A percentile compares a stretch with the other conserved stretches of the same genome.
phyloP scores from a whole-genome alignment of 805 yeast genomes.

The Candida koratica region DNA sequence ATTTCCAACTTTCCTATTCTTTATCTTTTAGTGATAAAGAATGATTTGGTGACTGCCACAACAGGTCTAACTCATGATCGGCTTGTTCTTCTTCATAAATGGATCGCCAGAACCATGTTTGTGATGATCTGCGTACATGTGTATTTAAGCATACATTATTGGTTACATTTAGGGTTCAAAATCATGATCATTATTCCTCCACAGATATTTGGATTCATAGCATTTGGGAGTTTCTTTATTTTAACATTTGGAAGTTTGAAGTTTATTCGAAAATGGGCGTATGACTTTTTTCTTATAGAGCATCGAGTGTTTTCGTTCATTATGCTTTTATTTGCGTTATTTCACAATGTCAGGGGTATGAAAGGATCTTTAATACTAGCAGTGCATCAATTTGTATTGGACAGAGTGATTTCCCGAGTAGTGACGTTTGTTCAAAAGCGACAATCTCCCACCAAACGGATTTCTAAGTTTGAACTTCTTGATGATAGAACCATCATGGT shows the following conservation, averaged over 20 bases:
- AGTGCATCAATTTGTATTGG: constrained; percentile 41
- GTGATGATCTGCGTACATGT: constrained; percentile 33
- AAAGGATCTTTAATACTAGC: constrained; percentile 35
- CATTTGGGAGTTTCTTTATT: constrained; percentile 35
- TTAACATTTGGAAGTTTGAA: constrained; percentile 34
- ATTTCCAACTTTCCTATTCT: constrained; percentile 38
- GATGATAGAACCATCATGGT: constrained; percentile 41
- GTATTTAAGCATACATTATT: constrained; percentile 30
- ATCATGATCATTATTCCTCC: constrained; percentile 46
- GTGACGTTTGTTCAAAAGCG: constrained; percentile 29
- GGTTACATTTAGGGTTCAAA: constrained; percentile 37
- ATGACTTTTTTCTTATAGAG: constrained; percentile 42
- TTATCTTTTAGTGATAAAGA: constrained; percentile 35
- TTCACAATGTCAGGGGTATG: constrained; percentile 35
- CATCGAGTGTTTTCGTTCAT: constrained; percentile 40
- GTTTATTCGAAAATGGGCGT: constrained; percentile 35
- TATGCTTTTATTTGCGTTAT: constrained; percentile 39
- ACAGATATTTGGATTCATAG: constrained; percentile 47
- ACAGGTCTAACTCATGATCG: constrained; percentile 43
- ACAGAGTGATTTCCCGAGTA: constrained; percentile 32
- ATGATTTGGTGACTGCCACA: constrained; percentile 35
- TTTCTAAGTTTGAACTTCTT: constrained; percentile 34
- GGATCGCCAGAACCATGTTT: constrained; percentile 43
- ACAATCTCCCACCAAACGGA: constrained; percentile 36
- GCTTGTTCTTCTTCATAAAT: constrained; percentile 37